Evolutionary conservation across 768 basidiomycete genomes (phyloP), one percentile per base, ranked within the genome.

Genomic region (Tulasnella sp.): DNA sequence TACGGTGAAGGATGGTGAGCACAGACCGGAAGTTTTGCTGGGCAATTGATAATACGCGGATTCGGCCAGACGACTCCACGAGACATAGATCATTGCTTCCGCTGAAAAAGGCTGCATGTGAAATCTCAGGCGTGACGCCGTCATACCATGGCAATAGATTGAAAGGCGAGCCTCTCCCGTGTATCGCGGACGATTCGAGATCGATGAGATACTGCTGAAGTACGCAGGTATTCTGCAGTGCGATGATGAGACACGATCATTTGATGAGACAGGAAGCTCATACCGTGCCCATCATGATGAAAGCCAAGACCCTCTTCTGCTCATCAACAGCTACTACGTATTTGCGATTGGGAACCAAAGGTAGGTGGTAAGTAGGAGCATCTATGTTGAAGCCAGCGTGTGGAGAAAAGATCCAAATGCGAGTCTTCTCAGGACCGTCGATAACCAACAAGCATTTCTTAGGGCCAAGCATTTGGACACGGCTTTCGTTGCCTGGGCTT

Each of bases 311-410:
- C 2, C 83, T 82, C 74, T 82, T 85, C 12, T 79, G 77, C 75
- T 88, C 87, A 62, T 88, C 86, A 73, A 83, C 87, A 0, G 86
- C 81, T 5, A 87, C 67, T 7, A 84, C n/a, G 63, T 81, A 79
- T 80, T 76, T 0, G 85, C 86, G 16, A 87, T 80, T 75, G n/a
- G n/a, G 29, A 19, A 52, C 8, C 1, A 26, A 22, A 19, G 47
- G 29, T 7, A 52, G n/a, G 8, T 52, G n/a, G 29, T 52, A 52
- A 3, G 47, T 52, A 3, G 17, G 3, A 7, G n/a, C n/a, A 22
- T 52, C n/a, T 7, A 22, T 11, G 11, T 26, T 19, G 47, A 52
- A 52, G 29, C 47, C 19, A 11, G 8, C 9, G 11, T 22, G 5
- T 4, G 1, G 47, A 26, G 47, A 52, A 11, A 52, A 52, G 7